A percentile compares a stretch with the other conserved stretches of the same genome.
Conservation (phyloP, 1,139 yeast species). For the Barnettozyma hawaiiensis region DNA sequence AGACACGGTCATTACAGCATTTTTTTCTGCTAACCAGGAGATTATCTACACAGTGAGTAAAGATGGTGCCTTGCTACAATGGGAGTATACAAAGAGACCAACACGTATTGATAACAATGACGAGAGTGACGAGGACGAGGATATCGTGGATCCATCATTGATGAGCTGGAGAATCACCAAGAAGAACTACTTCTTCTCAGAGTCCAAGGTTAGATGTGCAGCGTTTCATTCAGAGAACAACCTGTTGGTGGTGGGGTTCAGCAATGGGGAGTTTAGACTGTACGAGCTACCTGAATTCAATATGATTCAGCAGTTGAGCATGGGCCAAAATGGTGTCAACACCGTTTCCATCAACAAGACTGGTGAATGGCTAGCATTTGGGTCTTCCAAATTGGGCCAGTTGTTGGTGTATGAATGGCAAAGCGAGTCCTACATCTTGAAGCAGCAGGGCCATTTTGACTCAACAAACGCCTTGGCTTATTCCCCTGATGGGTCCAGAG, state of each 20-base stretch:
- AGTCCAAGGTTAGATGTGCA: slow-evolving; percentile 72
- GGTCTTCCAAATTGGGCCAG: slow-evolving; percentile 89
- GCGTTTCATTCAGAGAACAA: slow-evolving; percentile 73
- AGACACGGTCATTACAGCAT: slow-evolving; percentile 82
- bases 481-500: slow-evolving; percentile 91
- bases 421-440: slow-evolving; percentile 88
- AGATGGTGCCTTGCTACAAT: slow-evolving; percentile 89
- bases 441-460: slow-evolving; percentile 97
- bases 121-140: slow-evolving; percentile 38
- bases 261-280: slow-evolving; percentile 86
- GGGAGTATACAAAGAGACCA: slow-evolving; percentile 73
- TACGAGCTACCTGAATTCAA: slow-evolving; percentile 80
- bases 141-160: slow-evolving; percentile 34
- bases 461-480: slow-evolving; percentile 77
- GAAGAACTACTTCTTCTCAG: slow-evolving; percentile 69
- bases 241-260: slow-evolving; percentile 82
- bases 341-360: slow-evolving; percentile 72
- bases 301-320: slow-evolving; percentile 77
- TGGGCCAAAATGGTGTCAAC: slow-evolving; percentile 89
- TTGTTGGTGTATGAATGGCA: slow-evolving; percentile 97
- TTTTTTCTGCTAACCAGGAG: slow-evolving; percentile 81
- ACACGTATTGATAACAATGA: slow-evolving; percentile 29
- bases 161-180: slow-evolving; percentile 79
- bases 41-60: slow-evolving; percentile 84
- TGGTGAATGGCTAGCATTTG: slow-evolving; percentile 98